Conservation (phyloP, 495 filamentous ascomycete species). For the Terfezia claveryi region DNA sequence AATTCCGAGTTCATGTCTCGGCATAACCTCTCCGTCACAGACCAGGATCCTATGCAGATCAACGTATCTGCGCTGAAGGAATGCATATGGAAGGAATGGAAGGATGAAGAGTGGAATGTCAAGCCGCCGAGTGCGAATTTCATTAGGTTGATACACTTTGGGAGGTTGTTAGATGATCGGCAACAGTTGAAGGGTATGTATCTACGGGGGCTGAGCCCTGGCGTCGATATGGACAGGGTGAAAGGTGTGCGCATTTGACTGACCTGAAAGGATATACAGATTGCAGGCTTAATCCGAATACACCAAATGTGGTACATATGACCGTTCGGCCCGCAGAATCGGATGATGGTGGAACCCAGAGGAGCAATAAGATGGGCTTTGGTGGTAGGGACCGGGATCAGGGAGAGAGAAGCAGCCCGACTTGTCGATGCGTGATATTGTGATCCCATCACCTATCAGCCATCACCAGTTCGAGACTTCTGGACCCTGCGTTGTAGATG, state of each 20-base stretch:
- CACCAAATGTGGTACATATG: conserved; percentile 19
- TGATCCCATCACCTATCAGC: neutral
- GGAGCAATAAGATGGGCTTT: conserved; percentile 11
- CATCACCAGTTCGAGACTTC: no score
- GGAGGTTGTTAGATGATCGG: conserved; percentile 14
- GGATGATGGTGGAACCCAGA: conserved; percentile 17
- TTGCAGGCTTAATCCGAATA: conserved; percentile 14
- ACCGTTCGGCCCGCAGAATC: conserved; percentile 15
- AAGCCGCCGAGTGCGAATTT: conserved; percentile 19
- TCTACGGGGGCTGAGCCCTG: neutral
- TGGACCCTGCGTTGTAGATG: no score
- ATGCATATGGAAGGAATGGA: conserved; percentile 21
- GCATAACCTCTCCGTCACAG: conserved; percentile 9
- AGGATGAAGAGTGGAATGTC: conserved; percentile 19
- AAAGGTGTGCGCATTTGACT: neutral
- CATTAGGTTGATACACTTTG: conserved; percentile 18
- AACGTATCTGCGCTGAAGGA: conserved; percentile 18
- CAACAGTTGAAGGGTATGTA: conserved; percentile 14
- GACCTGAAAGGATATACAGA: conserved; percentile 5
- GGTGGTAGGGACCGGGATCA: conserved; percentile 5
- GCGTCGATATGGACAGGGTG: no score
- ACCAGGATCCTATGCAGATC: conserved; percentile 17
- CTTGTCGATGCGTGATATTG: conserved; percentile 19
- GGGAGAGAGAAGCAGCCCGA: conserved; percentile 6
- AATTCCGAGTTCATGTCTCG: conserved; percentile 44